These are phyloP conservation scores for Spiraea crenata DNA, from an alignment of 331 rosid species.

Conservation along the genomic window DNA sequence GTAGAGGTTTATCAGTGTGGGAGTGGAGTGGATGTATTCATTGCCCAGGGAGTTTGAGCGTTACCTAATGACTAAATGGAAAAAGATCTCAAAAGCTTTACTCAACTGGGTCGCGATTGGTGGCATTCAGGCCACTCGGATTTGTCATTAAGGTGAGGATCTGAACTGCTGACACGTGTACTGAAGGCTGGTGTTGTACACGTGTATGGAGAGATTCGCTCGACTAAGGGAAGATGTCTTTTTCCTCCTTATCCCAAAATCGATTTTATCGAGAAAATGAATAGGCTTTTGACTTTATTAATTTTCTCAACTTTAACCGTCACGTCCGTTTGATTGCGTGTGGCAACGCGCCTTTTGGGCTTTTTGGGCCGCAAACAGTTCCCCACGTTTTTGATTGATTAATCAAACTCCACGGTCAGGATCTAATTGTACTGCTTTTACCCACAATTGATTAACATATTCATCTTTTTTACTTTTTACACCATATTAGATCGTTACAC, in stretches of 20 bases:
- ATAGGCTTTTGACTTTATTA: background rate
- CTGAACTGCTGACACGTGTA: slow-evolving; percentile 22
- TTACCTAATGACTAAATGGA: background rate
- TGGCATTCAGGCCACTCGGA: slow-evolving; percentile 29
- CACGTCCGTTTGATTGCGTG: background rate
- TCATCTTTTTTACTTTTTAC: background rate
- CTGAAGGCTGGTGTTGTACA: background rate
- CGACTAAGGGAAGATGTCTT: background rate
- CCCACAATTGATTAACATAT: background rate
- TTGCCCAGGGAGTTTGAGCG: background rate
- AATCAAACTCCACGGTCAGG: background rate
- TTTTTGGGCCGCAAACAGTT: background rate
- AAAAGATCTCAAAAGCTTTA: background rate
- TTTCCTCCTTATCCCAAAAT: slow-evolving; percentile 13
- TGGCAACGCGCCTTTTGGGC: background rate
- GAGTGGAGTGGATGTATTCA: background rate
- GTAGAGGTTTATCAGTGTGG: background rate
- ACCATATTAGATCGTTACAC: too few relatives aligned
- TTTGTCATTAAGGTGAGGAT: slow-evolving; percentile 2
- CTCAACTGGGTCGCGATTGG: slow-evolving; percentile 30
- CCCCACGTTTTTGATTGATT: background rate
- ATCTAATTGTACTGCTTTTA: background rate
- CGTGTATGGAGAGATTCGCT: slow-evolving; percentile 26
- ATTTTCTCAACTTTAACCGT: background rate
- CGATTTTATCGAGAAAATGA: slow-evolving; percentile 6